Conservation (phyloP, 176 grass and related monocot species). For the Metroxylon sagu region DNA sequence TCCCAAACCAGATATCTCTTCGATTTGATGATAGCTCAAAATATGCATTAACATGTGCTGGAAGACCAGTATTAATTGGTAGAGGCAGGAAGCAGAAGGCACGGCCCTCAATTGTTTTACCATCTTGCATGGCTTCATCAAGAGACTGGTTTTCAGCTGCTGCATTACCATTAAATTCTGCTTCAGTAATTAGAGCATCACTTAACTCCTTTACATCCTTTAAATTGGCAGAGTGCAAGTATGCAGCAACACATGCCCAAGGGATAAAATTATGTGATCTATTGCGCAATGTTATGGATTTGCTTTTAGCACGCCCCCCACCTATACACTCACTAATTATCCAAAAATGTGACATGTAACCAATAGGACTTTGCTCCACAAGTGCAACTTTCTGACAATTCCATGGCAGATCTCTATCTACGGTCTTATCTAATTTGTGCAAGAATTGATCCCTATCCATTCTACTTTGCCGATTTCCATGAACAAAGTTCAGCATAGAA, state of each 20-base stretch:
- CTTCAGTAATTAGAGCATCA: slow-evolving; percentile 22
- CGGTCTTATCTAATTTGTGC: slow-evolving; percentile 73
- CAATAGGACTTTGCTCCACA: slow-evolving; percentile 51
- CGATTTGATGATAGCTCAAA: slow-evolving; percentile 98
- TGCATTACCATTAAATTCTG: slow-evolving; percentile 34
- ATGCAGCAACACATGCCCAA: slow-evolving; percentile 93
- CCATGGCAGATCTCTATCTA: slow-evolving; percentile 84
- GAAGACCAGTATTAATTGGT: slow-evolving; percentile 74
- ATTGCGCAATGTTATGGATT: slow-evolving; percentile 56
- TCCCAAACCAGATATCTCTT: slow-evolving; percentile 98
- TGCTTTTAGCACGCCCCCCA: slow-evolving; percentile 65
- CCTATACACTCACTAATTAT: slow-evolving; percentile 86
- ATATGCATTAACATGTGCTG: slow-evolving; percentile 92
- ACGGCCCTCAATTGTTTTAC: slow-evolving; percentile 62
- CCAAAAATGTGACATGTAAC: slow-evolving; percentile 55
- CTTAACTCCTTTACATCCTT: slow-evolving; percentile 52
- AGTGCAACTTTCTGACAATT: slow-evolving; percentile 70
- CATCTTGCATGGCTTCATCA: slow-evolving; percentile 35
- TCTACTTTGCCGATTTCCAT: slow-evolving; percentile 54
- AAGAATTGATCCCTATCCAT: slow-evolving; percentile 81
- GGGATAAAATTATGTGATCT: slow-evolving; percentile 84
- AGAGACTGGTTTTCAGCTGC: slow-evolving; percentile 36
- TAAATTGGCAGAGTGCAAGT: slow-evolving; percentile 63
- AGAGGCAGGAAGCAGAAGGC: slow-evolving; percentile 96
- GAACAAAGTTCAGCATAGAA: slow-evolving; percentile 68